phyloP scores from a whole-genome alignment of 768 basidiomycete species.

The Pleurotus ostreatus region DNA sequence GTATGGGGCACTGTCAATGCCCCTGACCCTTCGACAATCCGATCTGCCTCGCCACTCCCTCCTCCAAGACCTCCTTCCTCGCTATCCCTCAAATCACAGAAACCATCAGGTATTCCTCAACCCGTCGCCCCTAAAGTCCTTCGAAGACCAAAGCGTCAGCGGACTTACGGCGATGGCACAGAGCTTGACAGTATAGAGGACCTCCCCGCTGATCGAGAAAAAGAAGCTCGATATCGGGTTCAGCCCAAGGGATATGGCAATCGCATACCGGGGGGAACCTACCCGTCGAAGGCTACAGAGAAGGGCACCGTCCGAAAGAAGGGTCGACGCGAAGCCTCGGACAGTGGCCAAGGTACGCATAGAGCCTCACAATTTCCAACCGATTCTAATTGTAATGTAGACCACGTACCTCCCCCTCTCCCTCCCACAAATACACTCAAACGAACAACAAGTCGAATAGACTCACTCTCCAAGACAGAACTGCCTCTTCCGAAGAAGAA shows the following conservation, averaged over 20 bases:
- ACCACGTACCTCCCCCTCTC: constrained; percentile 20
- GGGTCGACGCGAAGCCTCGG: constrained; percentile 42
- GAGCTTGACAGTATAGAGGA: constrained; percentile 89
- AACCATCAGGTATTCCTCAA: constrained; percentile 30
- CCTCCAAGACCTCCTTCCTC: constrained; percentile 54
- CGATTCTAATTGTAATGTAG: background rate
- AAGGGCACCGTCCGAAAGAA: constrained; percentile 60
- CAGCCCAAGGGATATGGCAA: constrained; percentile 67
- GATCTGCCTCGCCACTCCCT: constrained; percentile 57
- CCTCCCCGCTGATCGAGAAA: constrained; percentile 80
- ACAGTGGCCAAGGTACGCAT: constrained; percentile 34
- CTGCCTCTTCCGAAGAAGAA: constrained; percentile 47
- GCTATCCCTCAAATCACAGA: constrained; percentile 38
- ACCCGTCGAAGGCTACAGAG: constrained; percentile 39
- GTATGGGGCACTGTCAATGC: constrained; percentile 54
- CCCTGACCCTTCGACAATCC: constrained; percentile 32
- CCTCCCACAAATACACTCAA: constrained; percentile 52
- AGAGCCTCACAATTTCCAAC: too few relatives aligned
- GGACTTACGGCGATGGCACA: constrained; percentile 82
- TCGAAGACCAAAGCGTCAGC: constrained; percentile 71
- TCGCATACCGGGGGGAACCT: constrained; percentile 55
- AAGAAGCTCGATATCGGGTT: constrained; percentile 70
- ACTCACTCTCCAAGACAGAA: constrained; percentile 38
- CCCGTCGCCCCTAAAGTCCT: constrained; percentile 61
- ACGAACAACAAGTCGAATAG: constrained; percentile 52